Conservation (phyloP, 228 moss, liverwort and hornwort genomes). For the Sphagnum fallax region DNA sequence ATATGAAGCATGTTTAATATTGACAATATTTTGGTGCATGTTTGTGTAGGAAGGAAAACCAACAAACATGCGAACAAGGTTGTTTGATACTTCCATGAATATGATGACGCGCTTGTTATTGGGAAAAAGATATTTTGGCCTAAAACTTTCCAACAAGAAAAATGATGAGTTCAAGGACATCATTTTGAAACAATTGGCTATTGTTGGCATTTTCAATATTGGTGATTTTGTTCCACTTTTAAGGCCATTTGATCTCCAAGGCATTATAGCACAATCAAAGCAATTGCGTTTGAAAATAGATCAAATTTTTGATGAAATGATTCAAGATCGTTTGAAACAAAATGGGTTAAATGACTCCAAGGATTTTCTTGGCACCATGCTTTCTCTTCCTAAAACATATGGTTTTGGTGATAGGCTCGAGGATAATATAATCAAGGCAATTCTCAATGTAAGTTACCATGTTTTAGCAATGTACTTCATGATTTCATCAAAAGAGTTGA, state of each 20-base stretch:
- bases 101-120: slow-evolving; percentile 2
- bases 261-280: not conserved
- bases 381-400: slow-evolving; percentile 11
- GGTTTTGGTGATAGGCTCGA: slow-evolving; percentile 21
- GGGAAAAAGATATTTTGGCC: slow-evolving; percentile 11
- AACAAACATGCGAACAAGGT: slow-evolving; percentile 1
- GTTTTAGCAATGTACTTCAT: too few relatives aligned
- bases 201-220: slow-evolving; percentile 16
- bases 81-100: slow-evolving; percentile 3
- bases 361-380: slow-evolving; percentile 28
- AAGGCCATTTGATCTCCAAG: slow-evolving; percentile 15
- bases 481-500: too few relatives aligned
- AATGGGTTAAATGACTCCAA: slow-evolving; percentile 18
- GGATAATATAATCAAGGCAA: slow-evolving; percentile 20
- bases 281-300: slow-evolving; percentile 10
- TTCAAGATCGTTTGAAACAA: slow-evolving; percentile 25
- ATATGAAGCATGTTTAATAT: not conserved
- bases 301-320: slow-evolving; percentile 10
- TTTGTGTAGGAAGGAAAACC: not conserved
- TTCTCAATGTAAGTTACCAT: slow-evolving; percentile 9
- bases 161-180: slow-evolving; percentile 5
- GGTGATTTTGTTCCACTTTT: slow-evolving; percentile 27
- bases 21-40: not conserved
- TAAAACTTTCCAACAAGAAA: slow-evolving; percentile 10
- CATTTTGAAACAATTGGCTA: slow-evolving; percentile 3